phyloP scores from a whole-genome alignment of 768 basidiomycete genomes.

The Rhodosporidiobolus sp. region DNA sequence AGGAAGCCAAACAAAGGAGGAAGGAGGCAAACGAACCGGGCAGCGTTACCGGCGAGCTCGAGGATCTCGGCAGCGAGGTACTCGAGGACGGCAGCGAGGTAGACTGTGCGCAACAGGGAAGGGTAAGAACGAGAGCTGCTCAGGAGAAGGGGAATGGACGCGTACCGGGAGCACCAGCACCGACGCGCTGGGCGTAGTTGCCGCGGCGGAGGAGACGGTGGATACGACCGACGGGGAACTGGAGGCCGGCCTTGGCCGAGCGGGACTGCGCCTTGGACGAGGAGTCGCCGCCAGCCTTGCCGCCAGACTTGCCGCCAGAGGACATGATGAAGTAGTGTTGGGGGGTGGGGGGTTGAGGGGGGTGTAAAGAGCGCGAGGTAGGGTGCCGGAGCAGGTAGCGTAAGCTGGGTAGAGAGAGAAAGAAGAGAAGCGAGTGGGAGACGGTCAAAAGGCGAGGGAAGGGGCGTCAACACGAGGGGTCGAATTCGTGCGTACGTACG shows the following conservation, averaged over 20 bases:
- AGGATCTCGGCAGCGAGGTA: slow-evolving; percentile 83
- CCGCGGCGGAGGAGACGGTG: slow-evolving; percentile 71
- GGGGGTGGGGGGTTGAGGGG: slow-evolving; percentile 5
- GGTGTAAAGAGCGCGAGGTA: neutral
- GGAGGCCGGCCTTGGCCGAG: slow-evolving; percentile 58
- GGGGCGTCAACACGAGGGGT: too few species aligned
- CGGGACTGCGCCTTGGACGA: slow-evolving; percentile 61
- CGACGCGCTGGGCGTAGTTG: slow-evolving; percentile 69
- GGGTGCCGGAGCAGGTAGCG: too few species aligned
- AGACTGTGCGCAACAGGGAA: slow-evolving; percentile 54
- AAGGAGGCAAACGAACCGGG: slow-evolving; percentile 51
- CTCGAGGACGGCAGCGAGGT: slow-evolving; percentile 79
- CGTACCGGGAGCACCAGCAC: slow-evolving; percentile 61
- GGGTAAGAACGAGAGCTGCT: neutral
- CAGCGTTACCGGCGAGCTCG: slow-evolving; percentile 71
- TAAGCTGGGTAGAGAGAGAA: too few species aligned
- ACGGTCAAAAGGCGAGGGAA: too few species aligned
- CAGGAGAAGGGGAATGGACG: neutral
- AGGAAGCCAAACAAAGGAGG: slow-evolving; percentile 50
- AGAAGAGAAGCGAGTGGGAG: too few species aligned
- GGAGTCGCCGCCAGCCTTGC: slow-evolving; percentile 47
- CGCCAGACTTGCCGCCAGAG: slow-evolving; percentile 48
- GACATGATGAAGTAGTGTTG: slow-evolving; percentile 5
- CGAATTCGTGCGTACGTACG: too few species aligned
- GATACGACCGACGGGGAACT: slow-evolving; percentile 80